phyloP scores from a whole-genome alignment of 208 protist species.

The Wallacemonas sp. region DNA sequence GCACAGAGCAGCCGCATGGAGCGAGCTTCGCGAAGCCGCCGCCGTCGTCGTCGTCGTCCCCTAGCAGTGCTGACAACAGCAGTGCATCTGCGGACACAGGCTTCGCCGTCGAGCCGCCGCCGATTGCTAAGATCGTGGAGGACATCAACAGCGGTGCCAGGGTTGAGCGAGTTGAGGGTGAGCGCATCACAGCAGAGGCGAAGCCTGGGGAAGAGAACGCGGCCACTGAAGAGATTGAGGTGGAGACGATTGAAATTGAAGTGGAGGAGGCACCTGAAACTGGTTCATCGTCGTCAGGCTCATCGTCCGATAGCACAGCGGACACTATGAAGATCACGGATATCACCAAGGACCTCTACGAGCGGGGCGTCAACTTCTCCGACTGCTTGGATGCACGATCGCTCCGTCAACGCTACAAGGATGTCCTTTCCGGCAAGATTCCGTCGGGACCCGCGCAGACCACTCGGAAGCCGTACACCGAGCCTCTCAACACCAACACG shows the following conservation, averaged over 20 bases:
- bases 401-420: constrained; percentile 83
- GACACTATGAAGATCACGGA: constrained; percentile 86
- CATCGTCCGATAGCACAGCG: constrained; percentile 24
- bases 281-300: neutral
- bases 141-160: constrained; percentile 17
- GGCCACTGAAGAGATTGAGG: constrained; percentile 67
- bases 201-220: neutral
- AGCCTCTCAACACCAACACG: constrained; percentile 31
- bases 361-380: constrained; percentile 86
- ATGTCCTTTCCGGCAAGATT: constrained; percentile 72
- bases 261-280: constrained; percentile 41
- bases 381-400: constrained; percentile 86
- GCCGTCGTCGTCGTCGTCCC: neutral
- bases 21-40: constrained; percentile 66
- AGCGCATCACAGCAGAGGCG: constrained; percentile 43
- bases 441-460: constrained; percentile 1
- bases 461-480: constrained; percentile 21
- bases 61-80: neutral
- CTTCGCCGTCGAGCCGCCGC: constrained; percentile 75
- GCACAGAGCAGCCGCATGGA: constrained; percentile 59
- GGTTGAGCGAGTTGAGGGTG: constrained; percentile 74
- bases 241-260: constrained; percentile 85
- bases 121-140: constrained; percentile 49
- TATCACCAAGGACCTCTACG: constrained; percentile 89
- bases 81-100: no score